Base-by-base conservation (phyloP, 1,284 basidiomycete species). In the Boletus sp. region DNA sequence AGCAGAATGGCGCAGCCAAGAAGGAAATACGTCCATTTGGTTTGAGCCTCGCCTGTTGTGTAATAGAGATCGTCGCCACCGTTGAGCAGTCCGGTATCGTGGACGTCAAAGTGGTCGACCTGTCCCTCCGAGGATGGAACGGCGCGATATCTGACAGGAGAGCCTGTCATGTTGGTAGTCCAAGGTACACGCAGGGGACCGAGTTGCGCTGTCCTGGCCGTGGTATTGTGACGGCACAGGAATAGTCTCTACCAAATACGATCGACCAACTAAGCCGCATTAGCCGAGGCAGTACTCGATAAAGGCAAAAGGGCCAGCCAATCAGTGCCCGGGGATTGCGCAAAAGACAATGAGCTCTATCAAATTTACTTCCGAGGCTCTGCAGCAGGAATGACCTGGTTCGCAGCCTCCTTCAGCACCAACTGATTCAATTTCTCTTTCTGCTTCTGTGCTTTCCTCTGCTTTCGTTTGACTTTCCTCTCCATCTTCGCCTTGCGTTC, bases 1-100 rank as follows among this genome's bases (percentile, higher is more conserved):
- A 91, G 67, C 8, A 91, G 73, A 2, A 83, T 76, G 13, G 84
- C 82, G 56, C 81, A 81, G 8, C 87, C 87, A 16, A 89, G 67
- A n/a, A 85, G 67, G 56, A 88, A 85, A 56, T 82, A 75, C 37
- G 83, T 75, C 77, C 81, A 82, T 40, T 68, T 65, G 55, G 83
- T 75, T 41, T 71, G 72, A 23, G 67, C 74, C 4, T 57, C 51
- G 32, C 33, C 26, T 16, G 38, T 33, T 16, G 41, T n/a, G n/a
- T 25, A n/a, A 26, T 33, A 5, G 23, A 25, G 22, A 19, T 32
- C 38, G 6, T 49, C n/a, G n/a, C n/a, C n/a, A n/a, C n/a, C n/a
- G n/a, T n/a, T n/a, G n/a, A n/a, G n/a, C n/a, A n/a, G n/a, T n/a
- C n/a, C n/a, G 20, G 36, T 32, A 22, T 36, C 42, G 37, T 39